A percentile compares a stretch with the other conserved stretches of the same genome.
Conservation (phyloP, 768 basidiomycete genomes). For the Termitomyces sp. region DNA sequence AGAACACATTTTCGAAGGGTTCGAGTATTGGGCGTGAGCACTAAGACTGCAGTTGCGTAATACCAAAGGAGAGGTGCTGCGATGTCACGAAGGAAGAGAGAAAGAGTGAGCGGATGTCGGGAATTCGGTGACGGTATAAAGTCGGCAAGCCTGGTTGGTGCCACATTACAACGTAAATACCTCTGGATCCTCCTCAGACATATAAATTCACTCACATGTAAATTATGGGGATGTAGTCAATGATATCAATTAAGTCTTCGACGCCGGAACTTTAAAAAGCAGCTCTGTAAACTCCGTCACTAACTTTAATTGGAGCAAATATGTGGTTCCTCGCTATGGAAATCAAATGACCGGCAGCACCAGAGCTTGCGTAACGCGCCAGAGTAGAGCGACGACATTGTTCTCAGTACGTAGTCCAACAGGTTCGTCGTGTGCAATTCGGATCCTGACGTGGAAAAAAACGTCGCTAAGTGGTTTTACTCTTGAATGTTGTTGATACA, state of each 20-base stretch:
- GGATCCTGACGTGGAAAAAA: too few species aligned
- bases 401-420: too few species aligned
- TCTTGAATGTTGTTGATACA: too few species aligned
- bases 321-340: background rate
- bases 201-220: constrained; percentile 8
- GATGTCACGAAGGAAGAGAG: constrained; percentile 30
- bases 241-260: background rate
- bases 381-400: too few species aligned
- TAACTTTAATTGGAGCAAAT: background rate
- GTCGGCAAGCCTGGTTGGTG: constrained; percentile 17
- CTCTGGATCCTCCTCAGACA: background rate
- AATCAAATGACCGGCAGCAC: too few species aligned
- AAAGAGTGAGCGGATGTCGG: constrained; percentile 29
- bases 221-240: background rate
- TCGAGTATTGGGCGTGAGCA: constrained; percentile 40
- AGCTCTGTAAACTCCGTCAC: background rate
- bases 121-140: constrained; percentile 23
- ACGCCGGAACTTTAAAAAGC: background rate
- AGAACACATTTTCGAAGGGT: constrained; percentile 41
- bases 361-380: too few species aligned
- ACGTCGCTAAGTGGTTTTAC: too few species aligned
- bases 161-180: background rate
- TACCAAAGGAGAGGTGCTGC: constrained; percentile 39
- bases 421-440: too few species aligned
- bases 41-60: constrained; percentile 49